Conservation (phyloP, 169 alveolate genomes). For the Plasmodium coatneyi region DNA sequence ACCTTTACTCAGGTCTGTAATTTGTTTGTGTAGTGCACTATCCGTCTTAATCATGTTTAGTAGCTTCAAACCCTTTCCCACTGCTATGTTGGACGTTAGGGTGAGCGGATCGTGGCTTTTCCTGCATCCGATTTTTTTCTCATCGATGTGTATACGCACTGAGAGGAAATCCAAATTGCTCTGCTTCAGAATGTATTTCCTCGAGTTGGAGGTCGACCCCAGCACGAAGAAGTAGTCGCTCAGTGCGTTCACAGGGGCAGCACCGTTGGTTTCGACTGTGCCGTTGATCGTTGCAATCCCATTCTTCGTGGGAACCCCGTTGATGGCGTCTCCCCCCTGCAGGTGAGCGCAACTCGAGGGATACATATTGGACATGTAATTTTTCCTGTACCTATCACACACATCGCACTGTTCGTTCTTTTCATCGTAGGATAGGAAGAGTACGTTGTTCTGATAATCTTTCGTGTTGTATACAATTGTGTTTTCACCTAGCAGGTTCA, state of each 20-base stretch:
- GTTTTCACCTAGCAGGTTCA: background rate
- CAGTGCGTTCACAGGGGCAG: background rate
- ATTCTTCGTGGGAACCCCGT: too few relatives aligned
- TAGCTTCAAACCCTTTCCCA: slow-evolving; percentile 54
- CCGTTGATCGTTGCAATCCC: too few relatives aligned
- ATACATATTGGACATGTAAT: slow-evolving; percentile 66
- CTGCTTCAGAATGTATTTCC: slow-evolving; percentile 50
- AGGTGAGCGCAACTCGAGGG: background rate
- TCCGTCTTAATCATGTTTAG: slow-evolving; percentile 26
- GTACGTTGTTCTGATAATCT: slow-evolving; percentile 11
- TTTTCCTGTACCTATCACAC: slow-evolving; percentile 35
- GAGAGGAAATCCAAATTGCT: slow-evolving; percentile 46
- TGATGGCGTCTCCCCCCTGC: background rate
- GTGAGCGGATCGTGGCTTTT: slow-evolving; percentile 55
- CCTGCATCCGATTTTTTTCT: slow-evolving; percentile 66
- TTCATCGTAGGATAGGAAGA: slow-evolving; percentile 47
- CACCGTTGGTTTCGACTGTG: too few relatives aligned
- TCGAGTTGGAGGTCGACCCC: slow-evolving; percentile 64
- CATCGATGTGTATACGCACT: slow-evolving; percentile 34
- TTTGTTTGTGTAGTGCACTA: background rate
- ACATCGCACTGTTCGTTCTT: slow-evolving; percentile 32
- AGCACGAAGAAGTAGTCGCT: slow-evolving; percentile 49
- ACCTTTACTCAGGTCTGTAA: slow-evolving; percentile 6
- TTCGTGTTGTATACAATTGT: background rate
- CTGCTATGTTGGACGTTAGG: slow-evolving; percentile 54